Conservation (phyloP, 495 filamentous ascomycete species). For the Aspergillus kassunensis region DNA sequence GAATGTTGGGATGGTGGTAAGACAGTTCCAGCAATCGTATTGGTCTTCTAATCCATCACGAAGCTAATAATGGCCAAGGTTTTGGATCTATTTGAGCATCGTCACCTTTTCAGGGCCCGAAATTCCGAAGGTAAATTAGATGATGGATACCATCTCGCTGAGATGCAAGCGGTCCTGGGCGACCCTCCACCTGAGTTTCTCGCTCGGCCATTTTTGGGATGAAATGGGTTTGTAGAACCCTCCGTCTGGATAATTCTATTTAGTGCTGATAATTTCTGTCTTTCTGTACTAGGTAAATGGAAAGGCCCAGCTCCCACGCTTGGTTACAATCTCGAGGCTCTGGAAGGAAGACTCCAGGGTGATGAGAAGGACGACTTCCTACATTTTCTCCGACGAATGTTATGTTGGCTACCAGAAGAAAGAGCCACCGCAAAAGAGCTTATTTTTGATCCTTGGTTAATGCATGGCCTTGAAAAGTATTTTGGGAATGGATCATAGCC, state of each 20-base stretch:
- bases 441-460: conserved; percentile 39
- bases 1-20: conserved; percentile 43
- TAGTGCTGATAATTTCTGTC: not conserved
- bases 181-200: conserved; percentile 33
- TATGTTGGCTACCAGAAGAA: conserved; percentile 43
- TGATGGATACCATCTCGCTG: conserved; percentile 37
- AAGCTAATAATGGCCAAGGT: conserved; percentile 26
- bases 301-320: conserved; percentile 19
- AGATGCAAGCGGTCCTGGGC: conserved; percentile 38
- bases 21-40: conserved; percentile 11
- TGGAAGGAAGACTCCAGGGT: conserved; percentile 20
- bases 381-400: conserved; percentile 33
- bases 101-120: conserved; percentile 34
- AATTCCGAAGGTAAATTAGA: conserved; percentile 32
- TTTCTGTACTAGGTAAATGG: conserved; percentile 16
- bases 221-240: conserved; percentile 3
- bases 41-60: not conserved
- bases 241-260: not conserved
- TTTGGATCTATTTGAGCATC: conserved; percentile 42
- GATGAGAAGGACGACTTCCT: conserved; percentile 36
- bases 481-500: too few species aligned
- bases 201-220: conserved; percentile 21
- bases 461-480: conserved; percentile 25
- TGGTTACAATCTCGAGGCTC: conserved; percentile 11
- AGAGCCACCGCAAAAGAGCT: conserved; percentile 39